Percentiles rank a stretch among this genome's conserved stretches.
phyloP scores from a whole-genome alignment of 2,329 filamentous ascomycete species.

The Apiospora koreana region DNA sequence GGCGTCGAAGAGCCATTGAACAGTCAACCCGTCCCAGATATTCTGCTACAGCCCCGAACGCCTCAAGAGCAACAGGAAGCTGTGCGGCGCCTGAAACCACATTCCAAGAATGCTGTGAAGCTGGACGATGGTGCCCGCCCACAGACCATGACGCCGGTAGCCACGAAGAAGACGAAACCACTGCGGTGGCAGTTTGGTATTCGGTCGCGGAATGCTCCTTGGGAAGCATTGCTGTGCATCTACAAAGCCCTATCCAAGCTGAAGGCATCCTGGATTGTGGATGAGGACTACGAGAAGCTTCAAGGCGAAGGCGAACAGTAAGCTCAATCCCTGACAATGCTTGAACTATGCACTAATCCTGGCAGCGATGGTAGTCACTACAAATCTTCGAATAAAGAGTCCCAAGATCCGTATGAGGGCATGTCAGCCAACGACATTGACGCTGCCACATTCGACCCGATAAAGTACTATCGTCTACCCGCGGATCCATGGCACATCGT shows the following conservation, averaged over 20 bases:
- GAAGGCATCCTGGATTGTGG: constrained; percentile 82
- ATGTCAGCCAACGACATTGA: constrained; percentile 31
- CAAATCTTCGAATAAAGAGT: constrained; percentile 20
- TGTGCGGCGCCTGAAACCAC: constrained; percentile 79
- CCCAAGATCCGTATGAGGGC: constrained; percentile 29
- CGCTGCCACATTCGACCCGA: constrained; percentile 47
- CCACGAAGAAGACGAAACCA: constrained; percentile 70
- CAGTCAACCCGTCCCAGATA: constrained; percentile 48
- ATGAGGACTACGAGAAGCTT: constrained; percentile 57
- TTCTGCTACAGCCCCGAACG: constrained; percentile 53
- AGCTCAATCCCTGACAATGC: constrained; percentile 17
- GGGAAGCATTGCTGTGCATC: constrained; percentile 92
- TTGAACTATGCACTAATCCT: not conserved
- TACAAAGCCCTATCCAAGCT: constrained; percentile 89
- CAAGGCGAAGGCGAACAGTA: constrained; percentile 47
- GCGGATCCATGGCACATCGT: constrained; percentile 95
- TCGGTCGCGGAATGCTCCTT: constrained; percentile 87
- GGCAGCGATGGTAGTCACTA: constrained; percentile 19
- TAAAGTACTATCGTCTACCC: constrained; percentile 76
- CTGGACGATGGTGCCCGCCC: constrained; percentile 66
- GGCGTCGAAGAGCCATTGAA: constrained; percentile 48
- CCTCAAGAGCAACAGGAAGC: constrained; percentile 81
- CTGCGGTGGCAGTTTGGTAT: constrained; percentile 99
- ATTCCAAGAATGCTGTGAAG: constrained; percentile 70
- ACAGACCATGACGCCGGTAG: constrained; percentile 64